Base-by-base conservation (phyloP, 805 yeast species). In the Saturnispora gosingensis region DNA sequence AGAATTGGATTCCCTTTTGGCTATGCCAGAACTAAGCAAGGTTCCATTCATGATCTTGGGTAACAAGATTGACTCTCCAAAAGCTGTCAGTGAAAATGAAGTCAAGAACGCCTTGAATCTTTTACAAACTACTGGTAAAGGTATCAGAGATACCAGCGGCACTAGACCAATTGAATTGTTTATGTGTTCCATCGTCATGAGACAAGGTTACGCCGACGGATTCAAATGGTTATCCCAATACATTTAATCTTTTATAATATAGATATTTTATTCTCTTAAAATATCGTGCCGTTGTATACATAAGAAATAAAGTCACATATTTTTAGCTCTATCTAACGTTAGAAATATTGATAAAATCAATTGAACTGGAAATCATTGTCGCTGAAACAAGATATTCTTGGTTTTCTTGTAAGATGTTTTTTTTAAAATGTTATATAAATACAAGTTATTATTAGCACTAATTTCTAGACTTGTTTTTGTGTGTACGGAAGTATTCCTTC, bases 121-220 rank as follows among this genome's bases (percentile, higher is more conserved):
- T 65, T 82, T 80, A 71, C 81, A 81, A 61, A 89, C 97, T 58
- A 93, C 97, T 43, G 98, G 98, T 60, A 87, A 87, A 72, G 88
- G 86, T 58, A 81, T 79, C 63, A 80, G 80, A 57, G 80, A 82
- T 46, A 68, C 80, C 55, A 84, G 82, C 55, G 80, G 76, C 55
- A 78, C 78, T 58, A 85, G 99, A 75, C 98, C 99, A 48, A 82
- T 91, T 53, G 99, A 93, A 74, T 81, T 93, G 45, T 93, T 81
- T 71, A 93, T 93, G 98, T 91, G 96, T 72, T 88, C 97, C 27
- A 96, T 93, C 58, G 97, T 90, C 52, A 86, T 90, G 96, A 88
- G 98, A 79, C 90, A 88, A 71, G 99, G 99, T 63, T 93, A 93
- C 71, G 95, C 96, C 55, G 98, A 93, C 63, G 99, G 96, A 57